Evolutionary conservation across 2,329 filamentous ascomycete genomes (phyloP), one percentile per base, ranked within the genome.

Genomic region (Alternaria atra): DNA sequence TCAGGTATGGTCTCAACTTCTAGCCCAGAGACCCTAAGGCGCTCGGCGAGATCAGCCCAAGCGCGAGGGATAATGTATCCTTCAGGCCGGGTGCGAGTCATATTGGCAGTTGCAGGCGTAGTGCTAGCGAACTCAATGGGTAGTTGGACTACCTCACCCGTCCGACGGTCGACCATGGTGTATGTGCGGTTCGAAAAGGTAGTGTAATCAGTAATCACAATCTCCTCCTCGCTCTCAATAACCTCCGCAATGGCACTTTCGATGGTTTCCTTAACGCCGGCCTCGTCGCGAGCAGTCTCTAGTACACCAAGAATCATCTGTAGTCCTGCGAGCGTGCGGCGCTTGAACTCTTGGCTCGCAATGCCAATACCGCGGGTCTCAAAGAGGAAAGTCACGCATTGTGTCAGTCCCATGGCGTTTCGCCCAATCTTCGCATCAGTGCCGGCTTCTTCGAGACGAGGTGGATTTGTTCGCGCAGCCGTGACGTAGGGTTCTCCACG

Each of bases 381-480:
- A 50, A 73, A 76, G 6, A 80, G 69, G 47, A 79, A 78, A 0
- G 73, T 74, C 2, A 79, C 59, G 13, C 69, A 71, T 54, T 80
- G 77, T 1, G 72, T 74, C 7, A 79, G 63, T 2, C 75, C 77
- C 72, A 79, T 77, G 13, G 73, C 72, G 39, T 80, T 79, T 20
- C 77, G 71, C 1, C 76, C 77, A 37, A 78, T 79, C 47, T 76
- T 78, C 4, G 74, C 75, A 48, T 77, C 75, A 5, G 71, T 78
- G 5, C 72, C 75, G 3, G 77, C 77, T 63, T 79, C 77, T 9
- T 73, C 60, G 13, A 77, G 64, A 0, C 62, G 62, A 8, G 74
- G 68, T 0, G 71, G 66, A 2, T 61, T 67, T 17, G 68, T 61
- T n/a, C 63, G 64, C 5, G 68, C 64, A 9, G 74, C 69, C 7